Conservation (phyloP, 306 rosid species). For the Rosa chinensis region DNA sequence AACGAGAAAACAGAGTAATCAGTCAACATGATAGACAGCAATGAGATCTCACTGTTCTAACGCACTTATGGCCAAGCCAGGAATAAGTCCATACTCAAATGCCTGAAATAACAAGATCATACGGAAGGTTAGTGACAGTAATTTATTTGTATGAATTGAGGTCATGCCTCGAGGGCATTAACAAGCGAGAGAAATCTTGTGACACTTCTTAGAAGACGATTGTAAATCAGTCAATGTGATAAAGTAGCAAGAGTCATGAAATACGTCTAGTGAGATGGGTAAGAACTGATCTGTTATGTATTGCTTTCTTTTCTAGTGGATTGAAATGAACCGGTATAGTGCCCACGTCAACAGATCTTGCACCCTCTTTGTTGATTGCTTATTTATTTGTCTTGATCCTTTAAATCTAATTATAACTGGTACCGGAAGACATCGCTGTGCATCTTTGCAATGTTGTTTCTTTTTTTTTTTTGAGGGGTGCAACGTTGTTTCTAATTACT, state of each 20-base stretch:
- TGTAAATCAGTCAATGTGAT: too few species aligned
- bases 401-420: not conserved
- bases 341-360: too few species aligned
- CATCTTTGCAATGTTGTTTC: not conserved
- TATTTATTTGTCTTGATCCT: too few species aligned
- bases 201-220: not conserved
- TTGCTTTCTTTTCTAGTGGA: too few species aligned
- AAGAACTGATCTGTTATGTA: too few species aligned
- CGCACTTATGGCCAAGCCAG: constrained; percentile 86
- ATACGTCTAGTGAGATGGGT: too few species aligned
- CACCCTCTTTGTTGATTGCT: too few species aligned
- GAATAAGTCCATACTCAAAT: constrained; percentile 79
- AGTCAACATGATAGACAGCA: constrained; percentile 26
- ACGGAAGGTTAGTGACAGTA: constrained; percentile 16
- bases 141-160: not conserved
- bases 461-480: too few species aligned
- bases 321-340: too few species aligned
- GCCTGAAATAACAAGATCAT: constrained; percentile 53
- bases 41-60: constrained; percentile 77
- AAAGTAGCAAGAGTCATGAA: too few species aligned
- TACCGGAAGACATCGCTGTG: not conserved
- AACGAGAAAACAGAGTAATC: constrained; percentile 13
- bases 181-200: not conserved
- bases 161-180: not conserved
- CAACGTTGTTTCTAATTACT: not conserved